A percentile compares a stretch with the other conserved stretches of the same genome.
phyloP scores from a whole-genome alignment of 106 monocot genomes.

The Allium fistulosum region DNA sequence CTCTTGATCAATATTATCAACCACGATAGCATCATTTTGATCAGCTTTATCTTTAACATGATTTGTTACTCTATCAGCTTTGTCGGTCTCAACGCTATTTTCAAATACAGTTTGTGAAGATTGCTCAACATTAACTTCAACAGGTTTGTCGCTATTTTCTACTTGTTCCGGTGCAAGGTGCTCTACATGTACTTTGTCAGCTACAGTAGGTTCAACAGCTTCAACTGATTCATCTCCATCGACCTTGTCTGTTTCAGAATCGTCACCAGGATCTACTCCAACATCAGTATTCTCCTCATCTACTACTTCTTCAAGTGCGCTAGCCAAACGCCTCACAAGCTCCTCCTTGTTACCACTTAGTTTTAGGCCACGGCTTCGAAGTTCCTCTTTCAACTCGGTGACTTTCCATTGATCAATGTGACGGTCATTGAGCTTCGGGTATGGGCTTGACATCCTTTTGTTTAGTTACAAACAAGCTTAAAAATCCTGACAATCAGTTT shows the following conservation, averaged over 20 bases:
- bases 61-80: not conserved
- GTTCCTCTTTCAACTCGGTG: constrained; percentile 84
- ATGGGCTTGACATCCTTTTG: constrained; percentile 41
- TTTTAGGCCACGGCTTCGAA: constrained; percentile 45
- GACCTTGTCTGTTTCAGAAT: constrained; percentile 1
- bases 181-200: not conserved
- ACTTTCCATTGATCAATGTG: constrained; percentile 93
- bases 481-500: too few relatives aligned
- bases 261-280: constrained; percentile 8
- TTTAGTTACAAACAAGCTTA: not conserved
- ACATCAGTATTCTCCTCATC: constrained; percentile 1
- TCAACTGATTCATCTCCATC: constrained; percentile 1
- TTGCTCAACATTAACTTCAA: not conserved
- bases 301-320: constrained; percentile 25
- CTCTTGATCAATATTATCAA: constrained; percentile 2
- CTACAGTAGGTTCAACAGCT: constrained; percentile 3
- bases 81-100: not conserved
- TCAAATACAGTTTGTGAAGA: too few relatives aligned
- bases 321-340: constrained; percentile 53
- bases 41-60: not conserved
- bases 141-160: constrained; percentile 6
- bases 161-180: not conserved
- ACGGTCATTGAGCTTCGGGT: constrained; percentile 49
- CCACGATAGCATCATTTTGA: constrained; percentile 3
- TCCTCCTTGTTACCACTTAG: constrained; percentile 78